Evolutionary conservation across 192 early-diverging fungal species (phyloP), one percentile per base, ranked within the genome.

Genomic region (Coemansia sp.): DNA sequence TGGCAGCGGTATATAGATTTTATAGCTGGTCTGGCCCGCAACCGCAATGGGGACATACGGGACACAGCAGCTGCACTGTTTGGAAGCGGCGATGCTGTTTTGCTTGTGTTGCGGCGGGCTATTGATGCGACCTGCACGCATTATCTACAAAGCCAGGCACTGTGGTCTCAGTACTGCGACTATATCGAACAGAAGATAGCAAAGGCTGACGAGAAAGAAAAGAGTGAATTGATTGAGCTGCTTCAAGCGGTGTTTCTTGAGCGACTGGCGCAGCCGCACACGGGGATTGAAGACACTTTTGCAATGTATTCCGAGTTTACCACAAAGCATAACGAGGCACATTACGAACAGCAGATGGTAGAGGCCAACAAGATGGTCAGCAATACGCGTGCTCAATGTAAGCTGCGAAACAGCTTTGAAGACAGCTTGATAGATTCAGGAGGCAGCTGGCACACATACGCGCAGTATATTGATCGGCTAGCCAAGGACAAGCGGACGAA

Each of bases 1-100:
- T 75, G 71, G 71, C 65, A 75, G 48, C 11, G 14, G n/a, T 75
- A 68, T 37, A 44, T 67, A 11, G 60, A 60, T n/a, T 64, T 64
- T 60, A 53, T 31, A 3, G 47, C 20, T 6, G 15, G 58, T 3
- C 14, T 74, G 16, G 49, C 43, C 18, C 15, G 17, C 45, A 51
- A 34, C 38, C 21, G 44, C 6, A 48, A 51, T 5, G 39, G 17
- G 2, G 23, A 21, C 14, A 41, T 44, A 11, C 60, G 53, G 14
- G n/a, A 44, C 6, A 66, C 71, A 16, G 65, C 71, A 0, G 49
- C 9, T 2, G 52, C 42, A 20, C 61, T 45, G 6, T 64, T 75
- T 61, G 65, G 53, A 4, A 16, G 38, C 15, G 28, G n/a, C 5
- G 47, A 69, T 11, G 60, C 54, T 43, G 3, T 52, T 14, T 17